Evolutionary conservation across 148 eudicot species (phyloP).

Genomic region (Tetragonia tetragonoides): DNA sequence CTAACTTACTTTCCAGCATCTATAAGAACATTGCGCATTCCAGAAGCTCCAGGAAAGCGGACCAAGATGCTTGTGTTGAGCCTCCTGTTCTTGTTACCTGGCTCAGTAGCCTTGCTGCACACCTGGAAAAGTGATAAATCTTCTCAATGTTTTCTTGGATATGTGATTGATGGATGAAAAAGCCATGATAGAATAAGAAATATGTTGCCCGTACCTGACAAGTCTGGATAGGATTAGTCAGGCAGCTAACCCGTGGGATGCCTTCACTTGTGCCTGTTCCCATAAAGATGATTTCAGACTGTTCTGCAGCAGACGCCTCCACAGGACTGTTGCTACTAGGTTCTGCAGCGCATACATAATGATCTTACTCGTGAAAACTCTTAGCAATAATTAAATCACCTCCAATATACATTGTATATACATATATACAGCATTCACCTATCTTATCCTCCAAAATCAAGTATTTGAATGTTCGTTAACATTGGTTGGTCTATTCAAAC

Average conservation of each 20-base stretch:
- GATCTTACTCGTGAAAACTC: slow-evolving; percentile 2
- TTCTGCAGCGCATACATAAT: slow-evolving; percentile 35
- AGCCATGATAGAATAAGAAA: neutral
- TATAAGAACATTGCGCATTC: slow-evolving; percentile 65
- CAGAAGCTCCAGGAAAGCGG: slow-evolving; percentile 54
- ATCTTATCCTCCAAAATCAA: neutral
- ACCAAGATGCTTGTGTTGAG: slow-evolving; percentile 87
- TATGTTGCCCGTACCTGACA: slow-evolving; percentile 52
- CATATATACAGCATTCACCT: neutral
- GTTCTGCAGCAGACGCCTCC: slow-evolving; percentile 29
- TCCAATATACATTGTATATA: neutral
- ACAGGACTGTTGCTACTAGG: slow-evolving; percentile 34
- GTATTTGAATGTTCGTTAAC: neutral
- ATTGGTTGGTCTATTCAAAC: neutral
- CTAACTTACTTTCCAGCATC: slow-evolving; percentile 91
- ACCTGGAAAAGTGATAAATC: slow-evolving; percentile 48
- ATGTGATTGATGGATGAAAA: neutral
- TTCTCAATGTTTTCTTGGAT: slow-evolving; percentile 8
- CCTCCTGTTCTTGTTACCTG: slow-evolving; percentile 76
- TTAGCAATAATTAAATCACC: neutral
- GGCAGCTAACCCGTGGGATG: slow-evolving; percentile 97
- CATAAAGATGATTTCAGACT: slow-evolving; percentile 81
- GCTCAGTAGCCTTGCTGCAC: slow-evolving; percentile 75
- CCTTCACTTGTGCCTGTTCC: slow-evolving; percentile 99
- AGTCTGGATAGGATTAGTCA: slow-evolving; percentile 66